Conservation (phyloP, 306 rosid genomes). For the Betula pendula region DNA sequence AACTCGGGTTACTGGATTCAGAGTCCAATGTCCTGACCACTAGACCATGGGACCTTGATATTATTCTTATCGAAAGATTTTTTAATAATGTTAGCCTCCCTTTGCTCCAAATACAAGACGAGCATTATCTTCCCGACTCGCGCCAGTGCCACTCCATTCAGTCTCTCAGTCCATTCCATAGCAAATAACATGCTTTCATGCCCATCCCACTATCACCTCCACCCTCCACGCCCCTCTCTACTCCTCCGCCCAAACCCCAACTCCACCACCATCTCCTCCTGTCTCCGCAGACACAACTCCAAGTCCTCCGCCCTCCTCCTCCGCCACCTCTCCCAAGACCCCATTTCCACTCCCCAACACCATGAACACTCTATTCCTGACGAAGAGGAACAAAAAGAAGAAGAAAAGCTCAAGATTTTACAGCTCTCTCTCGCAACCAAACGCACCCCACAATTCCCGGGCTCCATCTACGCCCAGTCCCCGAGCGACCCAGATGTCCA, state of each 20-base stretch:
- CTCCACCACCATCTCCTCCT: neutral
- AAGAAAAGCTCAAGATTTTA: constrained; percentile 50
- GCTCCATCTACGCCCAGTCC: constrained; percentile 81
- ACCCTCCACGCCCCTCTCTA: constrained; percentile 23
- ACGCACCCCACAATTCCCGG: constrained; percentile 91
- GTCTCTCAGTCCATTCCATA: constrained; percentile 5
- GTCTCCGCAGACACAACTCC: constrained; percentile 67
- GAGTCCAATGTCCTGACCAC: constrained; percentile 74
- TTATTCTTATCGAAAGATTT: too few species aligned
- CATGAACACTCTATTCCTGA: constrained; percentile 39
- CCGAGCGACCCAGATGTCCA: constrained; percentile 72
- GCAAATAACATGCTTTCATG: constrained; percentile 38
- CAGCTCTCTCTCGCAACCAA: constrained; percentile 78
- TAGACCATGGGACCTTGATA: constrained; percentile 66
- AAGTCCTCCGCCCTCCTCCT: constrained; percentile 63
- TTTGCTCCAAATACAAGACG: too few species aligned
- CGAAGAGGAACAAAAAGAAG: constrained; percentile 42
- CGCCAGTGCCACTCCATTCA: neutral
- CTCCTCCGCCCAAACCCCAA: constrained; percentile 20
- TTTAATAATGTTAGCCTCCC: too few species aligned
- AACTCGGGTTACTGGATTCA: constrained; percentile 69
- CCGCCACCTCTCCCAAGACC: constrained; percentile 40
- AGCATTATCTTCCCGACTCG: neutral
- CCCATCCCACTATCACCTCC: constrained; percentile 29
- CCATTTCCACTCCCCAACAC: constrained; percentile 2